A percentile compares a stretch with the other conserved stretches of the same genome.
Evolutionary conservation across 1,139 yeast species (phyloP).

Genomic region (Pichia sp.): DNA sequence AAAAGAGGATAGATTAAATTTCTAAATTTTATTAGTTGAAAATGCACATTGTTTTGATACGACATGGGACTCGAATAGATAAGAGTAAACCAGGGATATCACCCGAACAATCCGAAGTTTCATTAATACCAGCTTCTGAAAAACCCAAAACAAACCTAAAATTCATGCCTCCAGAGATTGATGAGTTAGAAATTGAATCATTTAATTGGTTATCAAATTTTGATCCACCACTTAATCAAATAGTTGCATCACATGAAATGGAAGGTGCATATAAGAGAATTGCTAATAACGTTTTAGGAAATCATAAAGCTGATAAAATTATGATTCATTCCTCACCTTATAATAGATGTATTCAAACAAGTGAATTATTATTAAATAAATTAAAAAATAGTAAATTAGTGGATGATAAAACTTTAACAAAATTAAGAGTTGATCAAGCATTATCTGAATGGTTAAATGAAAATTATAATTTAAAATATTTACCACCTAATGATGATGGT

Average conservation of each 20-base stretch:
- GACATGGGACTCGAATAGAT: slow-evolving; percentile 30
- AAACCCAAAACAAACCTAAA: neutral
- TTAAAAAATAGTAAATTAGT: slow-evolving; percentile 10
- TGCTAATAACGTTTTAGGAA: slow-evolving; percentile 10
- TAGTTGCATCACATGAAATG: slow-evolving; percentile 23
- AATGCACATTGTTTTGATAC: slow-evolving; percentile 29
- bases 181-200: slow-evolving; percentile 10
- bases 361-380: slow-evolving; percentile 36
- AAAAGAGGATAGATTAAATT: neutral
- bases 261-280: slow-evolving; percentile 25
- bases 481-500: slow-evolving; percentile 39
- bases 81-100: slow-evolving; percentile 18
- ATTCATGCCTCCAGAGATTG: slow-evolving; percentile 1
- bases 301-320: slow-evolving; percentile 13
- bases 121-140: neutral
- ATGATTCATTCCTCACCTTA: slow-evolving; percentile 62
- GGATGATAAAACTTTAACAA: slow-evolving; percentile 8
- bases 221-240: slow-evolving; percentile 30
- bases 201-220: slow-evolving; percentile 29
- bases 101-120: slow-evolving; percentile 12
- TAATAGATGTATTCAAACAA: slow-evolving; percentile 83
- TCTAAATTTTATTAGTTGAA: neutral
- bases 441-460: slow-evolving; percentile 36
- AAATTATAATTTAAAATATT: slow-evolving; percentile 31
- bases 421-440: slow-evolving; percentile 33